Evolutionary conservation across 306 rosid genomes (phyloP).

Genomic region (Trifolium dubium): DNA sequence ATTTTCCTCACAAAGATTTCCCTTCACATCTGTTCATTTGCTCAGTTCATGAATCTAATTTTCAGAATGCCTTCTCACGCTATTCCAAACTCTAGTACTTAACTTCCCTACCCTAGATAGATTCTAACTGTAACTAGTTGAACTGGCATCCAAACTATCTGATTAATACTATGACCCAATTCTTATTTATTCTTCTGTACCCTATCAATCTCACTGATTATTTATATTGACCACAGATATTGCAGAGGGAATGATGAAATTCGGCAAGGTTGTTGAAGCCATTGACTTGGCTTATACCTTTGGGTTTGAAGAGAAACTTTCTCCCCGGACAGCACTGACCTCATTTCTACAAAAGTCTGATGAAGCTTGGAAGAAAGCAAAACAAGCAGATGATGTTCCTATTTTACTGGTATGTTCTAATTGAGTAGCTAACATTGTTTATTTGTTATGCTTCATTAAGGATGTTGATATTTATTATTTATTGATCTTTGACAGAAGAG

Average conservation of each 20-base stretch:
- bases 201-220: background rate
- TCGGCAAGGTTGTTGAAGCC: constrained; percentile 50
- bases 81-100: background rate
- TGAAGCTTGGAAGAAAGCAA: constrained; percentile 57
- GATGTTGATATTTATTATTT: constrained; percentile 31
- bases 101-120: background rate
- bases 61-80: background rate
- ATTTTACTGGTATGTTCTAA: constrained; percentile 51
- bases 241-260: constrained; percentile 53
- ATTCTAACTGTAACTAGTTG: constrained; percentile 4
- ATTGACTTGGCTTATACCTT: constrained; percentile 61
- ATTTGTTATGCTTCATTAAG: constrained; percentile 33
- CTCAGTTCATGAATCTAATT: background rate
- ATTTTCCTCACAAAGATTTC: background rate
- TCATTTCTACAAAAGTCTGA: constrained; percentile 60
- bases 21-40: background rate
- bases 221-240: constrained; percentile 50
- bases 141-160: constrained; percentile 16
- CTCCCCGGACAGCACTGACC: constrained; percentile 49
- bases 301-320: constrained; percentile 59
- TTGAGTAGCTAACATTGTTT: constrained; percentile 27
- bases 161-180: background rate
- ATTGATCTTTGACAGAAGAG: constrained; percentile 52
- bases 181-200: constrained; percentile 16
- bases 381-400: constrained; percentile 40